Evolutionary conservation across 305 asterid species (phyloP).

Genomic region (Fraxinus sp.): DNA sequence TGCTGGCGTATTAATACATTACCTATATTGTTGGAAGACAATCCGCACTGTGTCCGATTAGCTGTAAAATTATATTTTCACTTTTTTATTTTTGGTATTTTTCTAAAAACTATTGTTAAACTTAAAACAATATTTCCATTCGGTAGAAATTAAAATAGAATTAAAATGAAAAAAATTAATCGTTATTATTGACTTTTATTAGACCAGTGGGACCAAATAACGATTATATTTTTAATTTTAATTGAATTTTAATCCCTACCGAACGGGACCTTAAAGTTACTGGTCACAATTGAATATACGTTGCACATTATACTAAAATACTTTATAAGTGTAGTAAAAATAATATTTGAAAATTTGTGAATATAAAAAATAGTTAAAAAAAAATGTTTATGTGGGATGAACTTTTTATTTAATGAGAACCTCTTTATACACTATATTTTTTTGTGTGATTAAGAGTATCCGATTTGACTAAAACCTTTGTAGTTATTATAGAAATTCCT

Average conservation of each 20-base stretch:
- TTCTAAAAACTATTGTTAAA: not conserved
- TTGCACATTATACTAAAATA: not conserved
- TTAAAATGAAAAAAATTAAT: too few relatives aligned
- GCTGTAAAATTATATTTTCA: not conserved
- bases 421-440: too few relatives aligned
- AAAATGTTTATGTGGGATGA: not conserved
- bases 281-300: not conserved
- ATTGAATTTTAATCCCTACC: too few relatives aligned
- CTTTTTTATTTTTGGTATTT: not conserved
- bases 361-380: too few relatives aligned
- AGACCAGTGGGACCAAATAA: too few relatives aligned
- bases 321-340: too few relatives aligned
- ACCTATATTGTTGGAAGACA: conserved; percentile 4
- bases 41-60: not conserved
- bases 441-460: not conserved
- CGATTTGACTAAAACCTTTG: not conserved
- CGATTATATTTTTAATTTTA: too few relatives aligned
- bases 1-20: conserved; percentile 14
- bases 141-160: too few relatives aligned
- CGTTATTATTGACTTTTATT: too few relatives aligned
- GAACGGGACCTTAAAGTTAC: too few relatives aligned
- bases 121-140: not conserved
- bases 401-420: not conserved
- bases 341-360: too few relatives aligned
- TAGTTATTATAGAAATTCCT: not conserved